Evolutionary conservation across 495 filamentous ascomycete species (phyloP), one percentile per base, ranked within the genome.

Genomic region (Cercophora scortea): DNA sequence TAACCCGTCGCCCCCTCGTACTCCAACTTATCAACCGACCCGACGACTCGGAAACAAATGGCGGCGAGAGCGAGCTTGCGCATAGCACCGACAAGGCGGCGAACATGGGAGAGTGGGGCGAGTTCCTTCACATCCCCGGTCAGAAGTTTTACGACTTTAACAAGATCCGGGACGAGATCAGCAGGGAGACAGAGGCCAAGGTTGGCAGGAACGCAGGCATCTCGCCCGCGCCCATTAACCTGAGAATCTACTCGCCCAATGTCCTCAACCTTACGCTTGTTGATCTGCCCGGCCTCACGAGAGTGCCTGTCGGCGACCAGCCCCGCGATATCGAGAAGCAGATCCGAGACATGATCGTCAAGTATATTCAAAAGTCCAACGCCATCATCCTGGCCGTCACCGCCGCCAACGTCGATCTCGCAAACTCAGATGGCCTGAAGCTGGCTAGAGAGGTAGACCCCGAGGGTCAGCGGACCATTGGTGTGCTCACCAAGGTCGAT

Each of bases 121-220:
- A 99, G 77, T 99, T 99, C 71, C 78, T 97, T 47, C 94, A 99
- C 68, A 89, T 99, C 52, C 94, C 93, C 36, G 93, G 93, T 58
- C 88, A 99, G 75, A 97, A 97, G 74, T 97, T 95, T 79, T 83
- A 82, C 75, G 94, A 99, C 71, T 99, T 99, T 77, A 94, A 95
- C 79, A 96, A 96, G 79, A 96, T 99, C 60, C 83, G 94, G 54
- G 94, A 99, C 40, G 94, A 99, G 75, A 97, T 99, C 61, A 88
- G 91, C 52, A 82, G 88, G 63, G 94, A 99, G 75, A 99, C 94
- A 46, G 94, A 97, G 57, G 80, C 83, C 52, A 99, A 99, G 78
- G 93, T 94, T 49, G 94, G 94, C 48, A 81, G 85, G 54, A 97
- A 97, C 74, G 87, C 87, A n/a, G 90, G 89, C 64, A 97, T 99